A percentile compares a stretch with the other conserved stretches of the same genome.
These are phyloP conservation scores for Endogone sp. DNA, from an alignment of 192 early-diverging fungal genomes.

Conservation along the genomic window DNA sequence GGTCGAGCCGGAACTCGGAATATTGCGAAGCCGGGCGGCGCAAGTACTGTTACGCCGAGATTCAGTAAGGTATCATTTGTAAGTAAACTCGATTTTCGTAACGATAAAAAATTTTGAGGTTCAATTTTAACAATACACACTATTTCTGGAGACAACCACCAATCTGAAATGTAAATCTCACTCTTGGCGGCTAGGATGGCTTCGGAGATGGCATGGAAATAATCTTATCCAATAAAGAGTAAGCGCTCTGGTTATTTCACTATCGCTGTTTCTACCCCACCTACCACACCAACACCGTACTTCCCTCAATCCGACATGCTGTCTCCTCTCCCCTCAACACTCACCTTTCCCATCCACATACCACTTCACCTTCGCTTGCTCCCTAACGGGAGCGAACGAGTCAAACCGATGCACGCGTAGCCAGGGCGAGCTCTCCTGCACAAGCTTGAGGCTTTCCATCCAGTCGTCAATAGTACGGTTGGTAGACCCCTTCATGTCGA, in stretches of 20 bases:
- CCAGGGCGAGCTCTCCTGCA: constrained; percentile 61
- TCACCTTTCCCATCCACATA: constrained; percentile 82
- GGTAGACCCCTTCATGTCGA: constrained; percentile 66
- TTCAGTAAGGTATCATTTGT: neutral
- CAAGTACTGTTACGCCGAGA: constrained; percentile 47
- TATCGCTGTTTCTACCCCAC: too few species aligned
- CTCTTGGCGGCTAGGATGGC: constrained; percentile 65
- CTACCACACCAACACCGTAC: too few species aligned
- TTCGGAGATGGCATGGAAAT: constrained; percentile 75
- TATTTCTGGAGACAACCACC: constrained; percentile 93
- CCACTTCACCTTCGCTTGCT: constrained; percentile 64
- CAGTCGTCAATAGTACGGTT: constrained; percentile 66
- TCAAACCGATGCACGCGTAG: constrained; percentile 58
- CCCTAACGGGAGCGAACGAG: constrained; percentile 76
- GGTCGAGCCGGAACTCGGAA: constrained; percentile 75
- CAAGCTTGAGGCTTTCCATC: constrained; percentile 53
- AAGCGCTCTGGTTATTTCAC: too few species aligned
- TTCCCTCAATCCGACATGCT: too few species aligned
- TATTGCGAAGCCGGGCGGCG: constrained; percentile 70
- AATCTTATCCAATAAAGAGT: too few species aligned
- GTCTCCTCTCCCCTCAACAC: constrained; percentile 65
- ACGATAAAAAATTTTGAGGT: neutral
- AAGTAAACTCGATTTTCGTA: too few species aligned
- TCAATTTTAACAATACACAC: constrained; percentile 25
- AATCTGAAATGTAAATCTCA: constrained; percentile 76